Conservation (phyloP, 2,329 filamentous ascomycete genomes). For the Podosphaera leucotricha region DNA sequence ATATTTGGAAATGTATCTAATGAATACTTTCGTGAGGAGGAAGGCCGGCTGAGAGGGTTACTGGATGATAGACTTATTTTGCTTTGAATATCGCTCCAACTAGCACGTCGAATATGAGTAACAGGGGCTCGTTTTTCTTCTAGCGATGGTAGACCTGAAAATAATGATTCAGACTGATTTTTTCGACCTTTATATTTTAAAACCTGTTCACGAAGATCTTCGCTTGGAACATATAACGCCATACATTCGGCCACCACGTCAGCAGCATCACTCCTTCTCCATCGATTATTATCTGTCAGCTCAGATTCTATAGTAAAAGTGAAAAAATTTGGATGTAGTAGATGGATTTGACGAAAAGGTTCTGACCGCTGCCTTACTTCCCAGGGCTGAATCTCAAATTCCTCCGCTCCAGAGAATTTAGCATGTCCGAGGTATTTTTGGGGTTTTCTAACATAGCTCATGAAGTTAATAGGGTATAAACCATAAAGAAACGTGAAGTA, state of each 20-base stretch:
- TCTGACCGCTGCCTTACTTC: constrained; percentile 58
- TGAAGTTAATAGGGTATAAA: constrained; percentile 64
- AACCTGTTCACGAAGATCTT: constrained; percentile 5
- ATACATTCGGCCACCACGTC: constrained; percentile 65
- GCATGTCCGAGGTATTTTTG: constrained; percentile 54
- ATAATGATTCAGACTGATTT: constrained; percentile 1
- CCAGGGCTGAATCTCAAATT: constrained; percentile 54
- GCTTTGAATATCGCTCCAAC: constrained; percentile 25
- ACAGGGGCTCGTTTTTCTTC: constrained; percentile 8
- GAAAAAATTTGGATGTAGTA: constrained; percentile 70
- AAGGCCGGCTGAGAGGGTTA: neutral
- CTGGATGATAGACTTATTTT: neutral
- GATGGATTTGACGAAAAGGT: constrained; percentile 45
- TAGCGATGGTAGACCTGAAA: constrained; percentile 11
- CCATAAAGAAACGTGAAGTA: constrained; percentile 71
- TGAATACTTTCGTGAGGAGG: neutral
- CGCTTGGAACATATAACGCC: constrained; percentile 28
- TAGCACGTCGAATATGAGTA: constrained; percentile 17
- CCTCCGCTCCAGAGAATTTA: constrained; percentile 44
- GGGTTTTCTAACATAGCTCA: constrained; percentile 66
- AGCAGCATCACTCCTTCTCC: constrained; percentile 56
- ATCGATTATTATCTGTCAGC: constrained; percentile 50
- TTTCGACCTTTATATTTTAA: constrained; percentile 1
- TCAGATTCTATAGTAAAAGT: constrained; percentile 58
- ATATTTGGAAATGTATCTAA: neutral